Percentiles rank a stretch among this genome's conserved stretches.
phyloP scores from a whole-genome alignment of 306 rosid species.

The Citrullus colocynthis region DNA sequence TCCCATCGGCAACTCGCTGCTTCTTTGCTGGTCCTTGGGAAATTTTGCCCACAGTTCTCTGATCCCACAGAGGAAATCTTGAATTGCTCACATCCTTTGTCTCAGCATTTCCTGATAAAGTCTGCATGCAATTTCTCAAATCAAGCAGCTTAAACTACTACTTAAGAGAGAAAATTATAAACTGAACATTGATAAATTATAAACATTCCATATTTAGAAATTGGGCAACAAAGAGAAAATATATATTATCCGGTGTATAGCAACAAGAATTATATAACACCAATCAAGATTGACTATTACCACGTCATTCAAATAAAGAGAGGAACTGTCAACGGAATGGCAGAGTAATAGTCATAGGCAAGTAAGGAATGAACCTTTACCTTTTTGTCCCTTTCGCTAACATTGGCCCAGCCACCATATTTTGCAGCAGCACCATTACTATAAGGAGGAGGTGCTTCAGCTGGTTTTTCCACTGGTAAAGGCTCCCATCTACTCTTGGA shows the following conservation, averaged over 20 bases:
- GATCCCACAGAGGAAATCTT: constrained; percentile 39
- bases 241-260: neutral
- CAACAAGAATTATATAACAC: neutral
- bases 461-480: constrained; percentile 65
- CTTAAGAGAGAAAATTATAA: neutral
- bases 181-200: neutral
- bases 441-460: constrained; percentile 26
- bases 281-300: neutral
- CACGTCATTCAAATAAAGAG: neutral
- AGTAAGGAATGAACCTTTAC: constrained; percentile 19
- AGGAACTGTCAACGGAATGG: neutral
- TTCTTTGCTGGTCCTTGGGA: constrained; percentile 56
- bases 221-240: neutral
- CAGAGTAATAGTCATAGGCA: neutral
- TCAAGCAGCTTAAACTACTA: neutral
- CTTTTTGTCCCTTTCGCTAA: constrained; percentile 58
- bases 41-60: constrained; percentile 39
- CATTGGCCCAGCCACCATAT: constrained; percentile 46
- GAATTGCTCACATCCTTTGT: constrained; percentile 36
- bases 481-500: constrained; percentile 99
- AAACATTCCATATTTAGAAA: neutral
- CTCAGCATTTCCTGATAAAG: constrained; percentile 38
- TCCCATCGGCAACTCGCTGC: constrained; percentile 57
- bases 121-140: constrained; percentile 28
- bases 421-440: constrained; percentile 28